Percentiles rank a stretch among this genome's conserved stretches.
These are phyloP conservation scores for Mycena vitilis DNA, from an alignment of 768 basidiomycete species.

Conservation along the genomic window DNA sequence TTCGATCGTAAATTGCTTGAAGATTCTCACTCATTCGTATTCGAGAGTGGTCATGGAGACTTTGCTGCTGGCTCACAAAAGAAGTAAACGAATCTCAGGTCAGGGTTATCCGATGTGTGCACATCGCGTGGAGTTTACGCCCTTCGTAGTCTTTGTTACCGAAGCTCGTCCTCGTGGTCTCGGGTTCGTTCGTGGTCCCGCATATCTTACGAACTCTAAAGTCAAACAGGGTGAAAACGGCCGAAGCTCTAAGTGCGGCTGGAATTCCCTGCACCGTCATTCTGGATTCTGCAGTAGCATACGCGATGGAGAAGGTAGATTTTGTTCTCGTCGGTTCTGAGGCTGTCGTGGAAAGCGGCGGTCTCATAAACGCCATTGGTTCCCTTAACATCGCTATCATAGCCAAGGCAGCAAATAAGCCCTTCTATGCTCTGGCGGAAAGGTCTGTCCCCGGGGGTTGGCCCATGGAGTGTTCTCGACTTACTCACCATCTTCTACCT, in stretches of 20 bases:
- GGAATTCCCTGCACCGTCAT: slow-evolving; percentile 96
- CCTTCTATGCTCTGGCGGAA: slow-evolving; percentile 95
- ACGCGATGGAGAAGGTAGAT: slow-evolving; percentile 96
- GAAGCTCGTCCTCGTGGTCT: slow-evolving; percentile 92
- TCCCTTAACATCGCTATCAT: slow-evolving; percentile 98
- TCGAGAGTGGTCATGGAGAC: slow-evolving; percentile 96
- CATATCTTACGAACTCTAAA: slow-evolving; percentile 16
- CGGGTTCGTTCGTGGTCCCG: slow-evolving; percentile 65
- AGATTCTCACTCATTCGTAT: slow-evolving; percentile 98
- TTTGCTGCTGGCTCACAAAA: slow-evolving; percentile 89
- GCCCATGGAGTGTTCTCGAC: slow-evolving; percentile 35
- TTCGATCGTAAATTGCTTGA: slow-evolving; percentile 35
- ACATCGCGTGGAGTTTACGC: slow-evolving; percentile 30
- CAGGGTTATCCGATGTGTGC: slow-evolving; percentile 32
- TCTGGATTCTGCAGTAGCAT: slow-evolving; percentile 95
- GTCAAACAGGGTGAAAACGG: slow-evolving; percentile 83
- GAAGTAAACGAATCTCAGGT: slow-evolving; percentile 85
- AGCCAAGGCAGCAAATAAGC: slow-evolving; percentile 93
- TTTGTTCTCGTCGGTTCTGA: slow-evolving; percentile 97
- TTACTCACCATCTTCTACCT: slow-evolving; percentile 37
- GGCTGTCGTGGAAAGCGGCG: slow-evolving; percentile 97
- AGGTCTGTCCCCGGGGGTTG: slow-evolving; percentile 60
- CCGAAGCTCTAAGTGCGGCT: slow-evolving; percentile 84
- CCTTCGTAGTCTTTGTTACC: slow-evolving; percentile 86
- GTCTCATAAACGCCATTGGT: slow-evolving; percentile 91